Evolutionary conservation across 805 yeast genomes (phyloP).

Genomic region (Pichia sporocuriosa): DNA sequence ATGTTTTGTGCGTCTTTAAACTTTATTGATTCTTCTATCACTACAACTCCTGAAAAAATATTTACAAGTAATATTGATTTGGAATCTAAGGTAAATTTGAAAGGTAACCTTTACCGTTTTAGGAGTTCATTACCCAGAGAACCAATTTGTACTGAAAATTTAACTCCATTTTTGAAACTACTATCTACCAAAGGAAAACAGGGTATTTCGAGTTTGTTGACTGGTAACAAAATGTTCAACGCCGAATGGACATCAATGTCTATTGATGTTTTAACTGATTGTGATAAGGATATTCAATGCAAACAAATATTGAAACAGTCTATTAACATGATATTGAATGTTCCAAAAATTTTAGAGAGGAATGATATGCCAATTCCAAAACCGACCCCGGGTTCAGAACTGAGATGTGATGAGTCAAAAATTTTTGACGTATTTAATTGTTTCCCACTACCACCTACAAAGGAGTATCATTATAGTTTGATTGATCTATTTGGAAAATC

Average conservation of each 20-base stretch:
- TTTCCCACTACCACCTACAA: slow-evolving; percentile 61
- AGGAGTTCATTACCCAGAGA: slow-evolving; percentile 91
- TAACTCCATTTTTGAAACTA: slow-evolving; percentile 86
- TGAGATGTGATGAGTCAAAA: slow-evolving; percentile 67
- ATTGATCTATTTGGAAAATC: slow-evolving; percentile 63
- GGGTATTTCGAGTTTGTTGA: slow-evolving; percentile 77
- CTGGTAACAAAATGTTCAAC: slow-evolving; percentile 87
- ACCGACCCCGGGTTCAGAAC: slow-evolving; percentile 63
- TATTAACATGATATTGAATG: slow-evolving; percentile 67
- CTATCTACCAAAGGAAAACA: slow-evolving; percentile 89
- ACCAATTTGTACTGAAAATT: slow-evolving; percentile 93
- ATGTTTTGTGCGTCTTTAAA: slow-evolving; percentile 92
- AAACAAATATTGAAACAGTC: slow-evolving; percentile 52
- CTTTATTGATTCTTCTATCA: slow-evolving; percentile 71
- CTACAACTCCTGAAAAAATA: slow-evolving; percentile 56
- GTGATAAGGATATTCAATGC: slow-evolving; percentile 38
- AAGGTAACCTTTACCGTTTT: slow-evolving; percentile 46
- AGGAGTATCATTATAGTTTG: slow-evolving; percentile 43
- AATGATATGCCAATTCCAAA: slow-evolving; percentile 67
- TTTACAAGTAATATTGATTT: slow-evolving; percentile 25
- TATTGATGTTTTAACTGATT: slow-evolving; percentile 62
- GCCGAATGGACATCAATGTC: slow-evolving; percentile 94
- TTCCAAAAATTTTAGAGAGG: slow-evolving; percentile 60
- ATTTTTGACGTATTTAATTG: slow-evolving; percentile 59
- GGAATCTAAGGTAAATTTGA: slow-evolving; percentile 22